phyloP scores from a whole-genome alignment of 306 rosid genomes.

The Dryas drummondii region DNA sequence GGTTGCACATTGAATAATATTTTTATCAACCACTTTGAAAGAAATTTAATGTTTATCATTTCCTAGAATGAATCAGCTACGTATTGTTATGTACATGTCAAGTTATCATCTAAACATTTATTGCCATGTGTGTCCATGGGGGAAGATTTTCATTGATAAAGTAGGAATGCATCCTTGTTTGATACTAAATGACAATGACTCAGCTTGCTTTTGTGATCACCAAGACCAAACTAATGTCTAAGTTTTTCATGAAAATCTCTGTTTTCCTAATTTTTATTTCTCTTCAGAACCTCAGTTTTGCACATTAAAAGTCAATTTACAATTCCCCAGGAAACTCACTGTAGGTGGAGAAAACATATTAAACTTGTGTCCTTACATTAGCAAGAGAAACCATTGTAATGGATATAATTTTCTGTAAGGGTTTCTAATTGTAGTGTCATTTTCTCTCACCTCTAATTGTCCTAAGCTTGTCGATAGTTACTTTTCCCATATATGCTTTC shows the following conservation, averaged over 20 bases:
- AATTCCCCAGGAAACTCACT: not conserved
- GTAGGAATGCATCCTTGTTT: conserved; percentile 2
- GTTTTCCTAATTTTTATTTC: not conserved
- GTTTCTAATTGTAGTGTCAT: not conserved
- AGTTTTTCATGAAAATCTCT: not conserved
- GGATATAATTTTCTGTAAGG: not conserved
- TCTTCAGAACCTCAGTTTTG: not conserved
- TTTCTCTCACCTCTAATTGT: not conserved
- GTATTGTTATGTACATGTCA: not conserved
- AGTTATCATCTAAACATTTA: not conserved
- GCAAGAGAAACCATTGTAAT: not conserved
- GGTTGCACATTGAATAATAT: not conserved
- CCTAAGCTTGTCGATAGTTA: not conserved
- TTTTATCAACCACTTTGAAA: conserved; percentile 1
- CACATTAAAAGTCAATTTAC: not conserved
- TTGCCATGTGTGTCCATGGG: conserved; percentile 3
- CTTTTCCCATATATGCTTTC: not conserved
- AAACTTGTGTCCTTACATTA: not conserved
- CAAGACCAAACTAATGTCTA: not conserved
- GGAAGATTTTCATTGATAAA: conserved; percentile 11
- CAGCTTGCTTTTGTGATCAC: not conserved
- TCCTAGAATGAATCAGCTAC: conserved; percentile 5
- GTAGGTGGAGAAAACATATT: not conserved
- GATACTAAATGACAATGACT: not conserved
- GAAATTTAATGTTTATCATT: conserved; percentile 2